phyloP scores from a whole-genome alignment of 345 rosid species.

The Populus nigra region DNA sequence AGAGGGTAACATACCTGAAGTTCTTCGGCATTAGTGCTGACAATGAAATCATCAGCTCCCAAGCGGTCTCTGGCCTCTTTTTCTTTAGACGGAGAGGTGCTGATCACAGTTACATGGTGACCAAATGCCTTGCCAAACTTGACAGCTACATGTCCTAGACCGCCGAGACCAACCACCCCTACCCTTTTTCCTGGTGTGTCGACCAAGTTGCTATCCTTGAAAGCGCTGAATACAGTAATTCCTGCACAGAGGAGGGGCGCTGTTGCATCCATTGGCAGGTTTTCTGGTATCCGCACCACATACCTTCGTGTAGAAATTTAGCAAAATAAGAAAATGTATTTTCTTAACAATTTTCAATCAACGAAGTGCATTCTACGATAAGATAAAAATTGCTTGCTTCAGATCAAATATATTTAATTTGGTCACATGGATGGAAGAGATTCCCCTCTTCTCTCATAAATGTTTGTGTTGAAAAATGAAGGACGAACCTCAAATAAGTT shows the following conservation, averaged over 20 bases:
- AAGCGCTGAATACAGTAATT: conserved; percentile 49
- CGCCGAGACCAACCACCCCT: conserved; percentile 53
- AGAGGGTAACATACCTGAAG: conserved; percentile 39
- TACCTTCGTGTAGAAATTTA: conserved; percentile 26
- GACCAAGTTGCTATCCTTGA: conserved; percentile 43
- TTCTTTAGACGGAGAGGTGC: conserved; percentile 59
- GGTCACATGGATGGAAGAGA: too few species aligned
- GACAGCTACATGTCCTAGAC: conserved; percentile 56
- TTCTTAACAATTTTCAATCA: background rate
- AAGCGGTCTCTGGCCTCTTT: conserved; percentile 46
- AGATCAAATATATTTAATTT: too few species aligned
- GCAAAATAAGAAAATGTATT: background rate
- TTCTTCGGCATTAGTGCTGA: conserved; percentile 43
- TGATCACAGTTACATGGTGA: conserved; percentile 56
- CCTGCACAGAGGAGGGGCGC: conserved; percentile 65
- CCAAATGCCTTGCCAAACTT: conserved; percentile 59
- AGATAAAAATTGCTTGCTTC: too few species aligned
- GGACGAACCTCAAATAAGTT: too few species aligned
- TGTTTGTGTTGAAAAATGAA: too few species aligned
- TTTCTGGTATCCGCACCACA: conserved; percentile 53
- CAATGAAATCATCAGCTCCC: conserved; percentile 51
- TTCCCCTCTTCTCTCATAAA: too few species aligned
- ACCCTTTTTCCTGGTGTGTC: conserved; percentile 38
- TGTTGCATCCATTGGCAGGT: conserved; percentile 53
- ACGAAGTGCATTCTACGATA: too few species aligned